phyloP scores from a whole-genome alignment of 768 basidiomycete genomes.

The Auriscalpium vulgare region DNA sequence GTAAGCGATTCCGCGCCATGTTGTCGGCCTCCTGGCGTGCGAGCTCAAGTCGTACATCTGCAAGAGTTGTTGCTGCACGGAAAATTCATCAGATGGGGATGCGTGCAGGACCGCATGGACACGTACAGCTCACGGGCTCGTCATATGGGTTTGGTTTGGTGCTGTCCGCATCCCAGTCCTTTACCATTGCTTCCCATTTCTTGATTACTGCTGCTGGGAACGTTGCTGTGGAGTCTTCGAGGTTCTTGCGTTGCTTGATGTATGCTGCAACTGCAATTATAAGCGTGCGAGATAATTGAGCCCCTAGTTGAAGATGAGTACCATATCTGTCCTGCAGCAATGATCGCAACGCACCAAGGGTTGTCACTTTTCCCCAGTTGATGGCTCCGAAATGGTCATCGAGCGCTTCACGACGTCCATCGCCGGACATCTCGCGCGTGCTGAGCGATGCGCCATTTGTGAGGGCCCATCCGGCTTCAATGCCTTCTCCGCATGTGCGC shows the following conservation, averaged over 20 bases:
- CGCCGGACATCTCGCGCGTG: background rate
- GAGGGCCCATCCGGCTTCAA: background rate
- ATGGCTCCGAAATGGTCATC: background rate
- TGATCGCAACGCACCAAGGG: too few relatives aligned
- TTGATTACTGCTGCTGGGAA: background rate
- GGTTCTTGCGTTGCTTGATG: background rate
- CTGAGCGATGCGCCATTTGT: background rate
- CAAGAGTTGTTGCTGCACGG: background rate
- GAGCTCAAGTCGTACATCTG: background rate
- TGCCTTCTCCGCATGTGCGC: background rate
- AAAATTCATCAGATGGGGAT: background rate
- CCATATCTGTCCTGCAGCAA: too few relatives aligned
- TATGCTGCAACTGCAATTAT: background rate
- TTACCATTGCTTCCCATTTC: background rate
- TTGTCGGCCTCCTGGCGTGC: background rate
- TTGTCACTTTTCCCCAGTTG: background rate
- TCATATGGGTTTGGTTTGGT: background rate
- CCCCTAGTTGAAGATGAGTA: background rate
- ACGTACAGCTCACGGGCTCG: background rate
- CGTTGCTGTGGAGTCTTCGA: background rate
- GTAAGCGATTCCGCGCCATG: background rate
- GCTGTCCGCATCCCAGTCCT: background rate
- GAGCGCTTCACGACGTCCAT: background rate
- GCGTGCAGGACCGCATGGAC: background rate
- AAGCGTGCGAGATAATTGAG: background rate